phyloP scores from a whole-genome alignment of 1,284 basidiomycete genomes.

The Mycena citricolor region DNA sequence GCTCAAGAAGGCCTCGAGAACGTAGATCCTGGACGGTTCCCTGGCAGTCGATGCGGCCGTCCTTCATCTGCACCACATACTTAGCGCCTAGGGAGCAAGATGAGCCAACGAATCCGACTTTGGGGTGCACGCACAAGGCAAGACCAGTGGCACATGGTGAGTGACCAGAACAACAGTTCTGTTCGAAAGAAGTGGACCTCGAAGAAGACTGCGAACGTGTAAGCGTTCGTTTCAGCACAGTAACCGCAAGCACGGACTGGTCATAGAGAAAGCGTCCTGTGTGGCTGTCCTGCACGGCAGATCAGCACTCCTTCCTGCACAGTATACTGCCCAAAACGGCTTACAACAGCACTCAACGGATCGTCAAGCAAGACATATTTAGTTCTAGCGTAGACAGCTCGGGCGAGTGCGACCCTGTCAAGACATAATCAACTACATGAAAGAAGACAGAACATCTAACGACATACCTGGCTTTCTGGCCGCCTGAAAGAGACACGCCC shows the following conservation, averaged over 20 bases:
- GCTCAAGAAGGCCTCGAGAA: conserved; percentile 51
- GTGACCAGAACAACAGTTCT: conserved; percentile 12
- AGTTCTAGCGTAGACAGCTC: conserved; percentile 64
- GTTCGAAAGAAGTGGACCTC: conserved; percentile 43
- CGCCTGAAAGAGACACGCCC: conserved; percentile 27
- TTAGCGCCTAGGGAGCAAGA: conserved; percentile 40
- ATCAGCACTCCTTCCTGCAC: no score
- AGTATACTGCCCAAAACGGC: conserved; percentile 59
- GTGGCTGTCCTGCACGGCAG: conserved; percentile 58
- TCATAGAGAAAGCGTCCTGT: conserved; percentile 68
- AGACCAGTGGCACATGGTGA: conserved; percentile 18
- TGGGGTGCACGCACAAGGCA: conserved; percentile 40
- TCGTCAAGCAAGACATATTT: conserved; percentile 73
- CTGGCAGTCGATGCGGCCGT: conserved; percentile 22
- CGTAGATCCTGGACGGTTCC: conserved; percentile 13
- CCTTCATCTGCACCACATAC: conserved; percentile 19
- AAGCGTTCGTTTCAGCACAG: conserved; percentile 20
- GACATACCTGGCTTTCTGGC: conserved; percentile 37
- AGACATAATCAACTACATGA: conserved; percentile 29
- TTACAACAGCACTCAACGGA: conserved; percentile 66
- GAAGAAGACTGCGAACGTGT: conserved; percentile 1
- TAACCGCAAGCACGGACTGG: neutral
- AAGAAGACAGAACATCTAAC: neutral
- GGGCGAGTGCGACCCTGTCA: conserved; percentile 52
- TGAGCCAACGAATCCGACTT: conserved; percentile 57